A percentile compares a stretch with the other conserved stretches of the same genome.
These are phyloP conservation scores for Cyphellophora europaea DNA, from an alignment of 2,329 filamentous ascomycete species.

Conservation along the genomic window DNA sequence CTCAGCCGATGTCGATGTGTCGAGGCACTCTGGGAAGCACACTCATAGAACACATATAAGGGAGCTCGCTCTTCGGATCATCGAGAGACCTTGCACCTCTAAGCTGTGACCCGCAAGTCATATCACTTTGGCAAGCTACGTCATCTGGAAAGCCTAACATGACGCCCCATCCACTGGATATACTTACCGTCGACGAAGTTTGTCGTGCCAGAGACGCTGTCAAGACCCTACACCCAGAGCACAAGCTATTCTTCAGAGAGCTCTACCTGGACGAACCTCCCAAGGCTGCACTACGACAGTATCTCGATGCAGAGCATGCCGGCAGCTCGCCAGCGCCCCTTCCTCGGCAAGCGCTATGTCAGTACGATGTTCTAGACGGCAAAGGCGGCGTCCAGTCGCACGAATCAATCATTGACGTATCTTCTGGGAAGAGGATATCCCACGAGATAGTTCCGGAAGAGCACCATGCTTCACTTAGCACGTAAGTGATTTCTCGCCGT, in stretches of 20 bases:
- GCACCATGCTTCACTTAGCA: slow-evolving; percentile 36
- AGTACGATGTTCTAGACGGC: slow-evolving; percentile 47
- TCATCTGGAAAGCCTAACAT: too few species aligned
- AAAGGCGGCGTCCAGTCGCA: slow-evolving; percentile 45
- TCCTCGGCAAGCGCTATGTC: slow-evolving; percentile 41
- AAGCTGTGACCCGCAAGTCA: too few species aligned
- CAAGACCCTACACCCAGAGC: slow-evolving; percentile 28
- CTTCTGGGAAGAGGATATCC: slow-evolving; percentile 29
- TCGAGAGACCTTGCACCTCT: too few species aligned
- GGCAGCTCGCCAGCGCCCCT: slow-evolving; percentile 35
- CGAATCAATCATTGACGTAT: slow-evolving; percentile 44
- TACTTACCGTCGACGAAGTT: slow-evolving; percentile 47
- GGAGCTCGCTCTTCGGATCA: too few species aligned
- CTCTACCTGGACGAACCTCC: slow-evolving; percentile 43
- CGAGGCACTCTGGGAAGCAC: too few species aligned
- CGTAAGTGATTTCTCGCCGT: slow-evolving; percentile 24
- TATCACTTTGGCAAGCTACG: too few species aligned
- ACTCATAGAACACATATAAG: too few species aligned
- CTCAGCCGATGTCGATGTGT: too few species aligned
- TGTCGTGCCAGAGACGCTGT: slow-evolving; percentile 41
- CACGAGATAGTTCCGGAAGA: slow-evolving; percentile 38
- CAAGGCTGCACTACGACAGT: slow-evolving; percentile 39
- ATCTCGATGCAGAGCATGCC: slow-evolving; percentile 39
- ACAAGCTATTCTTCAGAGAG: slow-evolving; percentile 35
- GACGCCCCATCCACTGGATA: slow-evolving; percentile 44